phyloP scores from a whole-genome alignment of 1,139 yeast genomes.

The Zygoascus sp. region DNA sequence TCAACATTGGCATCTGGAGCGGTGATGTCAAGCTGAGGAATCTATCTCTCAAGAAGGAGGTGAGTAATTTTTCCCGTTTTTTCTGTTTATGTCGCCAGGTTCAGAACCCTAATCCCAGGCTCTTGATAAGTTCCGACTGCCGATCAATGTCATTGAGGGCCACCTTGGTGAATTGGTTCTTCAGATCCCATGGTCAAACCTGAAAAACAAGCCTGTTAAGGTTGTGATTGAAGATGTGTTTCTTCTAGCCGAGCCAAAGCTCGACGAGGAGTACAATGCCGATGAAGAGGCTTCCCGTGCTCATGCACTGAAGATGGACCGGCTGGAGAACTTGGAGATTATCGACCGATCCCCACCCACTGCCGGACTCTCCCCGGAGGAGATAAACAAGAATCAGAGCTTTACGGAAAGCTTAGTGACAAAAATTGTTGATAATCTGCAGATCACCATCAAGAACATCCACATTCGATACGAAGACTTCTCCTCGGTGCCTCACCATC shows the following conservation, averaged over 20 bases:
- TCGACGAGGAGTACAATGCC: constrained; percentile 48
- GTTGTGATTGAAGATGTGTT: constrained; percentile 85
- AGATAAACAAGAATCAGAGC: constrained; percentile 59
- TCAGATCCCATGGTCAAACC: constrained; percentile 95
- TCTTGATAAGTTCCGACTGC: constrained; percentile 76
- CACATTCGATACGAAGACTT: constrained; percentile 90
- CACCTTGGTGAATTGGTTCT: constrained; percentile 83
- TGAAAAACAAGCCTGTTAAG: constrained; percentile 89
- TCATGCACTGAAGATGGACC: constrained; percentile 60
- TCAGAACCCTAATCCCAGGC: constrained; percentile 44
- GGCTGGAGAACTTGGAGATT: constrained; percentile 65
- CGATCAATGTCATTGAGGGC: constrained; percentile 87
- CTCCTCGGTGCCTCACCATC: constrained; percentile 43
- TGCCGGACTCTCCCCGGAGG: constrained; percentile 37
- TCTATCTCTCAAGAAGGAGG: constrained; percentile 68
- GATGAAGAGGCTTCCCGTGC: constrained; percentile 67
- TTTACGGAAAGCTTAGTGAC: constrained; percentile 85
- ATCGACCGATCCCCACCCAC: constrained; percentile 33
- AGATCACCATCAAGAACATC: constrained; percentile 86
- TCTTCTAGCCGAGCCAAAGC: constrained; percentile 70
- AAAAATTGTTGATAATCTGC: constrained; percentile 88
- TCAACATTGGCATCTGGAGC: constrained; percentile 95
- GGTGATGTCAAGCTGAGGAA: constrained; percentile 89
- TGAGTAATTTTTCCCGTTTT: constrained; percentile 23
- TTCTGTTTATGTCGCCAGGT: constrained; percentile 10